phyloP scores from a whole-genome alignment of 176 grass and related monocot genomes.

The Oropetium thomaeum region DNA sequence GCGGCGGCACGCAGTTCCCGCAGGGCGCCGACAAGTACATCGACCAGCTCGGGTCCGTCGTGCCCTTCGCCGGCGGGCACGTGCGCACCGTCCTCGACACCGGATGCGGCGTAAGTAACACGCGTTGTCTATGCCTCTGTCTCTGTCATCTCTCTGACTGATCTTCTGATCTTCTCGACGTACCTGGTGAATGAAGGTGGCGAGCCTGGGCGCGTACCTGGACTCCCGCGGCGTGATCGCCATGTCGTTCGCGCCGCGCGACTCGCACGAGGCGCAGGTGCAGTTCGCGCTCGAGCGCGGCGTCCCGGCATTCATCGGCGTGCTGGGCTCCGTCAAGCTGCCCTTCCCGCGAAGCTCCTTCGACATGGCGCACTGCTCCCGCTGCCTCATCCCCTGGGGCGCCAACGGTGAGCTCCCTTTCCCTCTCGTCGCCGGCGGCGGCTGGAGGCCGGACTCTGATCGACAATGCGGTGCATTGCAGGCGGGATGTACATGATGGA shows the following conservation, averaged over 20 bases:
- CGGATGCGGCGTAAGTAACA: slow-evolving; percentile 78
- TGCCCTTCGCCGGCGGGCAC: slow-evolving; percentile 61
- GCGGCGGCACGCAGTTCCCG: slow-evolving; percentile 90
- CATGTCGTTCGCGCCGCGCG: slow-evolving; percentile 93
- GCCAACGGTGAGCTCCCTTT: slow-evolving; percentile 39
- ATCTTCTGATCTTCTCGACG: not conserved
- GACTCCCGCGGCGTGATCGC: slow-evolving; percentile 63
- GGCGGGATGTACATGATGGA: slow-evolving; percentile 94
- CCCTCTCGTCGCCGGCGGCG: not conserved
- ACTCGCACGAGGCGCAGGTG: slow-evolving; percentile 94
- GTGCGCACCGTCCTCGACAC: slow-evolving; percentile 90
- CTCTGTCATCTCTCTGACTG: not conserved
- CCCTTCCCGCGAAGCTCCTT: slow-evolving; percentile 80
- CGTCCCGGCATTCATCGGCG: slow-evolving; percentile 86
- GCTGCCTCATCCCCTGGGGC: slow-evolving; percentile 89
- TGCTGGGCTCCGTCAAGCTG: slow-evolving; percentile 84
- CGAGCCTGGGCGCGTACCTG: slow-evolving; percentile 83
- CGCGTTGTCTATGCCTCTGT: no score
- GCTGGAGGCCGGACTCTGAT: no score
- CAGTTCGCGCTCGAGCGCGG: slow-evolving; percentile 94
- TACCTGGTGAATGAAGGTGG: slow-evolving; percentile 51
- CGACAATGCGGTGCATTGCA: slow-evolving; percentile 18
- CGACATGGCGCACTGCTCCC: slow-evolving; percentile 97
- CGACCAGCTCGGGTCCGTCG: slow-evolving; percentile 61
- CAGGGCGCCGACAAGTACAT: slow-evolving; percentile 82